phyloP scores from a whole-genome alignment of 345 rosid species.

The Physaria fendleri region DNA sequence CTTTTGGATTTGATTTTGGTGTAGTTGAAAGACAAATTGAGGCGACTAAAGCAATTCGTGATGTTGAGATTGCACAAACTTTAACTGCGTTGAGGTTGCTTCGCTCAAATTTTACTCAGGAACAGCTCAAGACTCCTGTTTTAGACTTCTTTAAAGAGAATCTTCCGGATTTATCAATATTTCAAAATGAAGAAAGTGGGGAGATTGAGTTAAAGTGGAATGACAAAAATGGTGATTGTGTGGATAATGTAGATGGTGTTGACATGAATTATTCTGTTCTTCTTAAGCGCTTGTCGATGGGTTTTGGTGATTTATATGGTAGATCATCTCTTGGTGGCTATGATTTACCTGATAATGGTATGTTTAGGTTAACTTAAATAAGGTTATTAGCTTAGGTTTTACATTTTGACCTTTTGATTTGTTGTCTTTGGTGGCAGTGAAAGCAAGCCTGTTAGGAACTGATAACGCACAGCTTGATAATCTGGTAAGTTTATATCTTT shows the following conservation, averaged over 20 bases:
- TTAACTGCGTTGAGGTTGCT: constrained; percentile 55
- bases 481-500: constrained; percentile 42
- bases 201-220: constrained; percentile 47
- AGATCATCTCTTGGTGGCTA: constrained; percentile 44
- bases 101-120: constrained; percentile 45
- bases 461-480: constrained; percentile 39
- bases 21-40: constrained; percentile 60
- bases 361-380: background rate
- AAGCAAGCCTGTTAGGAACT: constrained; percentile 36
- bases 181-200: constrained; percentile 42
- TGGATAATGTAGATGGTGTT: constrained; percentile 28
- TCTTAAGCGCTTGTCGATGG: constrained; percentile 45
- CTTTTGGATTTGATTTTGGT: background rate
- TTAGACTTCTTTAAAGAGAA: constrained; percentile 55
- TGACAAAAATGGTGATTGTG: constrained; percentile 29
- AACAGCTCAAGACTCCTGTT: constrained; percentile 50
- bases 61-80: constrained; percentile 59
- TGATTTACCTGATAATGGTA: constrained; percentile 48
- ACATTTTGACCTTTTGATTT: background rate
- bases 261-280: constrained; percentile 49
- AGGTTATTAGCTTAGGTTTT: background rate
- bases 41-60: constrained; percentile 70
- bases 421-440: constrained; percentile 40
- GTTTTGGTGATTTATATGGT: constrained; percentile 37
- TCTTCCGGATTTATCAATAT: constrained; percentile 46